phyloP scores from a whole-genome alignment of 805 yeast species.

The Monosporozyma unispora region DNA sequence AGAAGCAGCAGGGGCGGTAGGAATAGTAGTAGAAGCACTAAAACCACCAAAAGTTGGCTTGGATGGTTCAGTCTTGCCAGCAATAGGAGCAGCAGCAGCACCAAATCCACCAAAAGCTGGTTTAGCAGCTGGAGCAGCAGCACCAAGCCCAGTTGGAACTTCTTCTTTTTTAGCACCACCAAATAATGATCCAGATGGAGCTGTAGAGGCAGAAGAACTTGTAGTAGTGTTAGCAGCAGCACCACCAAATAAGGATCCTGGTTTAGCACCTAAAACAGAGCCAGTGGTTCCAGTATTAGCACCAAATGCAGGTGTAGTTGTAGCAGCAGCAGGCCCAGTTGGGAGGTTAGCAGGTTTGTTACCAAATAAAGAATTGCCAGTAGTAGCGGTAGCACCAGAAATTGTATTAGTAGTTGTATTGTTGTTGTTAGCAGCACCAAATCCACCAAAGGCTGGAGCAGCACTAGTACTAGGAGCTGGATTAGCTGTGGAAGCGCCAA shows the following conservation, averaged over 20 bases:
- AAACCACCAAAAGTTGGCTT: conserved; percentile 13
- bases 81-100: conserved; percentile 2
- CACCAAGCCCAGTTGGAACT: no score
- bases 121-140: not conserved
- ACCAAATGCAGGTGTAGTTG: not conserved
- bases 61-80: no score
- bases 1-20: conserved; percentile 7
- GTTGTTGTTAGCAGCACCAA: not conserved
- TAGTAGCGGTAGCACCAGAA: conserved; percentile 1
- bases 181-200: not conserved
- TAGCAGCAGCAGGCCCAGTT: not conserved
- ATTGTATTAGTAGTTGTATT: not conserved
- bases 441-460: not conserved
- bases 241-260: conserved; percentile 2
- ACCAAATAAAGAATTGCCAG: conserved; percentile 13
- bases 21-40: conserved; percentile 5
- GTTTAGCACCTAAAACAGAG: not conserved
- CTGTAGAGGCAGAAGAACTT: not conserved
- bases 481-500: not conserved
- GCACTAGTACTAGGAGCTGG: no score
- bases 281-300: not conserved
- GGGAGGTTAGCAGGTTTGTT: not conserved
- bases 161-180: not conserved
- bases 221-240: not conserved
- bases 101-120: not conserved